Evolutionary conservation across 805 yeast genomes (phyloP), one percentile per base, ranked within the genome.

Genomic region (Yueomyces sp.): DNA sequence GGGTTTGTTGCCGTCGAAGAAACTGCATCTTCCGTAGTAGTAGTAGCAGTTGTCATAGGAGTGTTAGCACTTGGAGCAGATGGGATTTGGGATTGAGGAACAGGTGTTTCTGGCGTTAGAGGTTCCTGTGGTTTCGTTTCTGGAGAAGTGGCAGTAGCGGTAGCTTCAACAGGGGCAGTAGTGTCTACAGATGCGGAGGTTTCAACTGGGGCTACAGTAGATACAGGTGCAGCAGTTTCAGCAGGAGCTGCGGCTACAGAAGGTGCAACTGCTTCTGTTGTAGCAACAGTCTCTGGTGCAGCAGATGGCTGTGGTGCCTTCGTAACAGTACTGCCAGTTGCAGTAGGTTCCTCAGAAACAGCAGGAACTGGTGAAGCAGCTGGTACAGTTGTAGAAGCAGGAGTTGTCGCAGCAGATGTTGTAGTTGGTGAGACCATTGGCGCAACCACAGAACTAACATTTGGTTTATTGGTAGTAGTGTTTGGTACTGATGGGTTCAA

Each of bases 181-280:
- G 33, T 6, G 34, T 6, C 7, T 34, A n/a, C 38, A 7, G 30
- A 30, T 27, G 33, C 38, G 32, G 32, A 40, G n/a, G 40, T 32
- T 37, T 38, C 40, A 1, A 42, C 37, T 37, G 40, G 44, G 9
- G 45, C 42, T 33, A 40, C 33, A 27, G 38, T 29, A 28, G 39
- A 27, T 19, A 41, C 38, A 8, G 42, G 9, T n/a, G 42, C 26
- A 9, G 40, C 26, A 4, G 40, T 33, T 28, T 43, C 37, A 27
- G 43, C 42, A 27, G 36, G 40, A 28, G 42, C 29, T 41, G 27
- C 39, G 30, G 41, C 28, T 36, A 28, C 42, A 5, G n/a, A 5
- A 6, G 12, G 8, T 34, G 37, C n/a, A 5, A 19, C 5, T 9
- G 37, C n/a, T n/a, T 5, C 37, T 34, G 37, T 11, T 9, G 37